These are phyloP conservation scores for Periconia digitata DNA, from an alignment of 2,329 filamentous ascomycete genomes.

Conservation along the genomic window DNA sequence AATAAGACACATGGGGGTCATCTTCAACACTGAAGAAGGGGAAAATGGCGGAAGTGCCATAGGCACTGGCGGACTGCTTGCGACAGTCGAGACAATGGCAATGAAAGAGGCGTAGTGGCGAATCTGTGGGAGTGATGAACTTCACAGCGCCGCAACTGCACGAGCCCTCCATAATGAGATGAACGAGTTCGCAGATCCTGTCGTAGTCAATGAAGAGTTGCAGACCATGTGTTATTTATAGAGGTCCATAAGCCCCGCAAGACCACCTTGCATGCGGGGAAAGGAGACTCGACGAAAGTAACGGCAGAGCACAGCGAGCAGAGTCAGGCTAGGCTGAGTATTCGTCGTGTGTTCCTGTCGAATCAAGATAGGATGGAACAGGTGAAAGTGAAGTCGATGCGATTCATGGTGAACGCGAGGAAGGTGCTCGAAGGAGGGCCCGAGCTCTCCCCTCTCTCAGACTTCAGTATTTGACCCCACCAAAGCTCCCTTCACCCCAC, in stretches of 20 bases:
- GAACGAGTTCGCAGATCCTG: neutral
- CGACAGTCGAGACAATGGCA: slow-evolving; percentile 71
- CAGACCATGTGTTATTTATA: neutral
- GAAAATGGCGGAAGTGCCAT: slow-evolving; percentile 70
- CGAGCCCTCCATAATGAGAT: slow-evolving; percentile 23
- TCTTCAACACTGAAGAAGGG: slow-evolving; percentile 63
- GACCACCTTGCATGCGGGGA: slow-evolving; percentile 10
- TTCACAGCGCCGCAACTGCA: slow-evolving; percentile 67
- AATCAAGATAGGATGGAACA: neutral
- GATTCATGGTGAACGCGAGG: neutral
- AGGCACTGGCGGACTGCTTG: slow-evolving; percentile 66
- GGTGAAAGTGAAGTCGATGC: too few relatives aligned
- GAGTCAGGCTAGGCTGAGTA: neutral
- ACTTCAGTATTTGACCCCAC: neutral
- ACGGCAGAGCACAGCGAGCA: neutral
- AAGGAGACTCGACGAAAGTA: neutral
- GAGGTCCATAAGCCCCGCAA: slow-evolving; percentile 8
- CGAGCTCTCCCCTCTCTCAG: slow-evolving; percentile 1
- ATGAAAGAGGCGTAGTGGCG: slow-evolving; percentile 67
- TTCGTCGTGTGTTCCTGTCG: neutral
- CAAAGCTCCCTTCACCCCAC: neutral
- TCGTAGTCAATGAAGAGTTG: neutral
- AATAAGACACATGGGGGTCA: slow-evolving; percentile 27
- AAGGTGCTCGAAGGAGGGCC: neutral
- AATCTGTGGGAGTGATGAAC: slow-evolving; percentile 63